These are phyloP conservation scores for Monascus ruber DNA, from an alignment of 2,329 filamentous ascomycete genomes.

Conservation along the genomic window DNA sequence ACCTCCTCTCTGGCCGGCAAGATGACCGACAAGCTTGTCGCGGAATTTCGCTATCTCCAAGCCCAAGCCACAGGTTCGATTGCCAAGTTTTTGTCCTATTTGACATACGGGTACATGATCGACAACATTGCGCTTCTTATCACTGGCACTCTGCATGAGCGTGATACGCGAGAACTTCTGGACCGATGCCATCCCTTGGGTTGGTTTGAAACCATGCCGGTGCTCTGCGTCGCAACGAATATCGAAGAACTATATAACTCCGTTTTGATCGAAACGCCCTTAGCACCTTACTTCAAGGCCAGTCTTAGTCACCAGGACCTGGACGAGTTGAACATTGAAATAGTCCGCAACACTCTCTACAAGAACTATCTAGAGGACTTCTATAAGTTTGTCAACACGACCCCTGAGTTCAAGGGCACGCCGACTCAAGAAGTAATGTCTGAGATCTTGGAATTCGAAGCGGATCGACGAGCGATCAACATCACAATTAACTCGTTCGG, in stretches of 20 bases:
- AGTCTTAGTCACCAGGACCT: slow-evolving; percentile 92
- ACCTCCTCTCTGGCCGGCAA: slow-evolving; percentile 89
- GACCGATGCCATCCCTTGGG: slow-evolving; percentile 94
- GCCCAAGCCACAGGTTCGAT: slow-evolving; percentile 86
- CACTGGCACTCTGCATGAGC: slow-evolving; percentile 92
- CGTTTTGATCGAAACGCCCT: slow-evolving; percentile 88
- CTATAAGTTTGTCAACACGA: slow-evolving; percentile 81
- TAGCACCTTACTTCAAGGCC: slow-evolving; percentile 95
- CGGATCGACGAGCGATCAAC: slow-evolving; percentile 92
- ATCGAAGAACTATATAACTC: slow-evolving; percentile 99
- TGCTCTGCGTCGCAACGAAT: slow-evolving; percentile 93
- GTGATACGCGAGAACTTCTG: slow-evolving; percentile 87
- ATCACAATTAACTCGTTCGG: slow-evolving; percentile 98
- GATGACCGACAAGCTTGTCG: slow-evolving; percentile 95
- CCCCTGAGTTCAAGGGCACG: slow-evolving; percentile 75
- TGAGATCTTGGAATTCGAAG: slow-evolving; percentile 92
- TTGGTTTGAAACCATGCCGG: slow-evolving; percentile 98
- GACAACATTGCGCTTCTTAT: slow-evolving; percentile 97
- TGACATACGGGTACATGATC: slow-evolving; percentile 99
- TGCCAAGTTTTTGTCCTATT: slow-evolving; percentile 91
- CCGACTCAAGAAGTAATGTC: slow-evolving; percentile 92
- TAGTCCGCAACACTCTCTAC: slow-evolving; percentile 95
- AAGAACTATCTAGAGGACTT: slow-evolving; percentile 99
- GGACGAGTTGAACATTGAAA: slow-evolving; percentile 98
- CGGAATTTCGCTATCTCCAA: slow-evolving; percentile 92